phyloP scores from a whole-genome alignment of 2,329 filamentous ascomycete species.

The Ceratocystis papillata region DNA sequence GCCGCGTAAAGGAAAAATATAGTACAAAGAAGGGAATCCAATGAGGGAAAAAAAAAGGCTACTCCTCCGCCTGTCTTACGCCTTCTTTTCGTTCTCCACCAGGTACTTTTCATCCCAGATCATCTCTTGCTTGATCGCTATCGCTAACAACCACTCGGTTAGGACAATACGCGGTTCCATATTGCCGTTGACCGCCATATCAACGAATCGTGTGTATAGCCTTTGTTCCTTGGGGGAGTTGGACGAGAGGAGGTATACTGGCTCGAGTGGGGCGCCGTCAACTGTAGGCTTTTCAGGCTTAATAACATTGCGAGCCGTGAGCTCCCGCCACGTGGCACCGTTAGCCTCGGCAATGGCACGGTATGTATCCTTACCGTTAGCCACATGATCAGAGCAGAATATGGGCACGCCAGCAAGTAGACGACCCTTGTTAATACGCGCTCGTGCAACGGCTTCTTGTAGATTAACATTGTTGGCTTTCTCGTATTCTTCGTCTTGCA shows the following conservation, averaged over 20 bases:
- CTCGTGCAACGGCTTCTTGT: conserved; percentile 55
- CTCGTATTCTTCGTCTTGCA: conserved; percentile 65
- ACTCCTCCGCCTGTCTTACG: neutral
- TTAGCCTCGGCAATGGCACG: conserved; percentile 79
- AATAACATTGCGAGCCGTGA: conserved; percentile 60
- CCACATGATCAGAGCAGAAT: conserved; percentile 72
- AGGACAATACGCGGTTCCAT: conserved; percentile 72
- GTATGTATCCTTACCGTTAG: conserved; percentile 74
- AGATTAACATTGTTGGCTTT: conserved; percentile 59
- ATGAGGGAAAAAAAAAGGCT: neutral
- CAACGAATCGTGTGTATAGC: conserved; percentile 69
- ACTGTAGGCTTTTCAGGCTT: conserved; percentile 46
- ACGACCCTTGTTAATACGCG: conserved; percentile 62
- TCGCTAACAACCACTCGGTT: conserved; percentile 80
- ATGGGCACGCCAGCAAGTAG: conserved; percentile 67
- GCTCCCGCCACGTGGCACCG: conserved; percentile 70
- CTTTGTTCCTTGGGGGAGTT: conserved; percentile 54
- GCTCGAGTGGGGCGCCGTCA: conserved; percentile 53
- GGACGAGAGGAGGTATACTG: conserved; percentile 74
- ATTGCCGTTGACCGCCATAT: conserved; percentile 65
- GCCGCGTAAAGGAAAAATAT: conserved; percentile 11
- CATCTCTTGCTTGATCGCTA: conserved; percentile 78
- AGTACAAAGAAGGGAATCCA: neutral
- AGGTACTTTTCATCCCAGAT: conserved; percentile 55
- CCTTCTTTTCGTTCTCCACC: conserved; percentile 30